A percentile compares a stretch with the other conserved stretches of the same genome.
Evolutionary conservation across 2,329 filamentous ascomycete genomes (phyloP).

Genomic region (Trichoderma pleuroti): DNA sequence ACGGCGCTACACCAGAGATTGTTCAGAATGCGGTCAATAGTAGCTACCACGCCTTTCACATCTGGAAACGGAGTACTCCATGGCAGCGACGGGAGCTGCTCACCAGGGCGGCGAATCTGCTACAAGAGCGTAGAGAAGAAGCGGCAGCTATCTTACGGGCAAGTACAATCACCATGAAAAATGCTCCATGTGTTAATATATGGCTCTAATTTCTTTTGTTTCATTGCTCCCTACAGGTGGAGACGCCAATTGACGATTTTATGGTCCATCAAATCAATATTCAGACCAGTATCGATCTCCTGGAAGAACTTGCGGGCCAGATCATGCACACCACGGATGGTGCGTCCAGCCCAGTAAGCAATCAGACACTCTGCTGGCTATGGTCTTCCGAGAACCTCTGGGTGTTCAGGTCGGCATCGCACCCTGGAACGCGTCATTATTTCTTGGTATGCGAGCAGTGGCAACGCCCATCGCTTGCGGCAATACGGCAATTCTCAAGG

Average conservation of each 20-base stretch:
- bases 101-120: not conserved
- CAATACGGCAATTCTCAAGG: not conserved
- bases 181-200: not conserved
- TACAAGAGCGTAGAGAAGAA: not conserved
- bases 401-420: not conserved
- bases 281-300: not conserved
- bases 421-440: not conserved
- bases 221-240: not conserved
- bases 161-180: not conserved
- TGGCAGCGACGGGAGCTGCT: not conserved
- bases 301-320: not conserved
- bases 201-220: not conserved
- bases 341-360: not conserved
- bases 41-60: not conserved
- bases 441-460: not conserved
- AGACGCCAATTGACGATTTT: not conserved
- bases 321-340: not conserved
- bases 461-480: not conserved
- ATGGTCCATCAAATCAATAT: slow-evolving; percentile 1
- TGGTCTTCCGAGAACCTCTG: not conserved
- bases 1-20: not conserved
- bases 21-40: not conserved
- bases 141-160: not conserved
- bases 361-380: not conserved
- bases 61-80: not conserved